Evolutionary conservation across 805 yeast species (phyloP).

Genomic region (Candida gorgasii): DNA sequence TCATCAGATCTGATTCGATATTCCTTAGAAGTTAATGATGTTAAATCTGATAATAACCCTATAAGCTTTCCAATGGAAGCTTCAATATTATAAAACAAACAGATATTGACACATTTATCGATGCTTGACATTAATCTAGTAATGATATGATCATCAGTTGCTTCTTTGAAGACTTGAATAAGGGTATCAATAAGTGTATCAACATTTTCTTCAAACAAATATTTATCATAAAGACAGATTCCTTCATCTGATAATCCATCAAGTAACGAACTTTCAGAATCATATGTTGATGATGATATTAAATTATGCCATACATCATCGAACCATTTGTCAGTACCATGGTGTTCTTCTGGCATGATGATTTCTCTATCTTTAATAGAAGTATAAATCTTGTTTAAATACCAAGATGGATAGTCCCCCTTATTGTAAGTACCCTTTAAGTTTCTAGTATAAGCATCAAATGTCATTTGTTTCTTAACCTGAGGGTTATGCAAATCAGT

Average conservation of each 20-base stretch:
- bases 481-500: slow-evolving; percentile 94
- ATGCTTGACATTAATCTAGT: slow-evolving; percentile 84
- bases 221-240: slow-evolving; percentile 63
- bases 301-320: slow-evolving; percentile 82
- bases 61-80: slow-evolving; percentile 65
- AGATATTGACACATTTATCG: slow-evolving; percentile 80
- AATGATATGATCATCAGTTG: slow-evolving; percentile 86
- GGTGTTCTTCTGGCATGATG: slow-evolving; percentile 97
- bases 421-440: slow-evolving; percentile 77
- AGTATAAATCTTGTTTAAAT: slow-evolving; percentile 73
- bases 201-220: slow-evolving; percentile 65
- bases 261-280: slow-evolving; percentile 4
- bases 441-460: slow-evolving; percentile 78
- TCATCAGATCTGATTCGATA: slow-evolving; percentile 27
- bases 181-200: slow-evolving; percentile 69
- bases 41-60: slow-evolving; percentile 64
- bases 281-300: slow-evolving; percentile 43
- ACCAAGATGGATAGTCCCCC: slow-evolving; percentile 83
- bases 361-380: slow-evolving; percentile 86
- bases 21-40: slow-evolving; percentile 53
- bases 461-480: slow-evolving; percentile 86
- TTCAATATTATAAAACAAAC: slow-evolving; percentile 59
- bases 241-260: slow-evolving; percentile 19
- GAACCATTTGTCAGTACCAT: slow-evolving; percentile 88
- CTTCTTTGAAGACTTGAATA: slow-evolving; percentile 78